Base-by-base conservation (phyloP, 305 asterid genomes). In the Fraxinus xanthoxyloides region DNA sequence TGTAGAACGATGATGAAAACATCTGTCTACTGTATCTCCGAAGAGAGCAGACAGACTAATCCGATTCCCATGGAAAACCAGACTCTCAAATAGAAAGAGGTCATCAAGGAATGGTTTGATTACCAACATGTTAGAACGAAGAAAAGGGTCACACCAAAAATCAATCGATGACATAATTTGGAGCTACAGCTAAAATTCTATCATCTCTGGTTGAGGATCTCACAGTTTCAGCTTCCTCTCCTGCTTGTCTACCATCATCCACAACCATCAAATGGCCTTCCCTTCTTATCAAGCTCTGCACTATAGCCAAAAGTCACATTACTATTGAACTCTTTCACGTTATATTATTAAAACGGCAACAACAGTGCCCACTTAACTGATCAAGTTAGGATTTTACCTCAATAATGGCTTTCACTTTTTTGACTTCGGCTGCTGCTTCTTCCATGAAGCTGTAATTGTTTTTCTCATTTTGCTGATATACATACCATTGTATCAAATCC, bases 181-280 rank as follows among this genome's bases (percentile, higher is more conserved):
- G 98, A 6, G 98, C 98, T 32, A 93, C 98, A 0, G 89, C 98
- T 82, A 96, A 87, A 83, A 96, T 91, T 83, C 98, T 87, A 40
- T 96, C 92, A 82, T 92, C 89, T 85, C 97, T 93, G 61, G 98
- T 89, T 21, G 89, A 56, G 32, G 92, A 78, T 75, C 83, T 81
- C n/a, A 86, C 90, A 35, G 79, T 88, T 84, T 86, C 94, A 46
- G 88, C 89, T 4, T 84, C 97, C 67, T 82, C 93, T 63, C 28
- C 90, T 56, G 82, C 88, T 86, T 86, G 92, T 76, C 88, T 81
- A 38, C 98, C 99, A 75, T 96, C 98, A 80, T 93, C 94, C 51
- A 96, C 92, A 5, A 94, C 98, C 82, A 96, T 94, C 85, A 94
- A 85, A 87, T 88, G 91, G 24, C 99, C 99, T 90, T 96, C 99